Evolutionary conservation across 345 rosid species (phyloP).

Genomic region (Eucalyptus grandis): DNA sequence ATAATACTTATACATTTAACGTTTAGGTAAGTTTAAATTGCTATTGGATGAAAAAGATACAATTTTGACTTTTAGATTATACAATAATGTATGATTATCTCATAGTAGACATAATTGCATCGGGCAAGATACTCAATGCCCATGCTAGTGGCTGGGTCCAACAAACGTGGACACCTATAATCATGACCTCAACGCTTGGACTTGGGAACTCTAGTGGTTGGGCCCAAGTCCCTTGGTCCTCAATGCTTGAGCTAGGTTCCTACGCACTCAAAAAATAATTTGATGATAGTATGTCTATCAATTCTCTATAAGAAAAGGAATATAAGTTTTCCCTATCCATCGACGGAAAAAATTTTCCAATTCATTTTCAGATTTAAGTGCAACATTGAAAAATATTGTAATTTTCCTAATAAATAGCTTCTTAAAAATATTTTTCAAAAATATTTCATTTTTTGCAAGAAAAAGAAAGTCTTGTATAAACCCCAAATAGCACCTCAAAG

Average conservation of each 20-base stretch:
- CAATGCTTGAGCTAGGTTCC: background rate
- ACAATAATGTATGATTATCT: background rate
- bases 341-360: rapidly evolving
- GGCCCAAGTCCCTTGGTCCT: background rate
- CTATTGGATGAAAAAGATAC: background rate
- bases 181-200: background rate
- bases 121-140: background rate
- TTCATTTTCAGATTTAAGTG: background rate
- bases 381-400: background rate
- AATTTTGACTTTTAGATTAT: background rate
- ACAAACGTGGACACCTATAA: background rate
- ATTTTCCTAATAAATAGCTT: background rate
- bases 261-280: background rate
- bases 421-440: background rate
- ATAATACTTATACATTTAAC: background rate
- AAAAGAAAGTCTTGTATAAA: background rate
- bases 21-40: background rate
- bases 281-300: background rate
- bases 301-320: background rate
- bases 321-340: background rate
- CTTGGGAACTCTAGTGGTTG: background rate
- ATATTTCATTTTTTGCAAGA: background rate
- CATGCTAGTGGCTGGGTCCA: background rate
- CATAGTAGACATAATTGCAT: background rate
- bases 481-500: background rate